A percentile compares a stretch with the other conserved stretches of the same genome.
Conservation (phyloP, 306 rosid species). For the Cotoneaster glaucophyllus region DNA sequence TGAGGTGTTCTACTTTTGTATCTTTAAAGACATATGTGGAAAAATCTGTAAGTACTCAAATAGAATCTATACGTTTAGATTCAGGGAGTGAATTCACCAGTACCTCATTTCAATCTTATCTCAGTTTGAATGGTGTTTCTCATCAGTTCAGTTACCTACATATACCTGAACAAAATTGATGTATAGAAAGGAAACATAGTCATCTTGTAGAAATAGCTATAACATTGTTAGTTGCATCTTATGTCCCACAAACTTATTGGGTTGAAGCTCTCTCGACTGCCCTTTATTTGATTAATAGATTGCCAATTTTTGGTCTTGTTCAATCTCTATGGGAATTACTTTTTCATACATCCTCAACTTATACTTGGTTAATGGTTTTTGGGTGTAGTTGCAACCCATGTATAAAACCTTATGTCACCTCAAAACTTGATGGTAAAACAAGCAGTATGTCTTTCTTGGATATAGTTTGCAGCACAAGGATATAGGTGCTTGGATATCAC, state of each 20-base stretch:
- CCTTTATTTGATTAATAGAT: too few relatives aligned
- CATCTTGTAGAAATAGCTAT: neutral
- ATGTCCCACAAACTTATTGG: neutral
- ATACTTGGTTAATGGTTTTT: neutral
- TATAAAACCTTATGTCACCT: too few relatives aligned
- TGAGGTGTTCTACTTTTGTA: too few relatives aligned
- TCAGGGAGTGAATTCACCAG: neutral
- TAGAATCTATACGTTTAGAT: neutral
- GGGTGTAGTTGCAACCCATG: neutral
- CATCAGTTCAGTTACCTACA: neutral
- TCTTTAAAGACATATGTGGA: neutral
- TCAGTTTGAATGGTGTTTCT: neutral
- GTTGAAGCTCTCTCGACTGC: neutral
- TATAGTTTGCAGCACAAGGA: neutral
- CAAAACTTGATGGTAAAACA: too few relatives aligned
- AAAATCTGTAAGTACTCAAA: neutral
- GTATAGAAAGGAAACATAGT: neutral
- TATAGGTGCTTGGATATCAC: neutral
- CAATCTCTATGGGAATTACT: too few relatives aligned
- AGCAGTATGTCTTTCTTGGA: too few relatives aligned
- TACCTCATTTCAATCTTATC: neutral
- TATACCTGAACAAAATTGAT: neutral
- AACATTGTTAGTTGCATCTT: neutral
- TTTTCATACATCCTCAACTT: too few relatives aligned
- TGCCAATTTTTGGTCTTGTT: too few relatives aligned